A percentile compares a stretch with the other conserved stretches of the same genome.
Evolutionary conservation across 2,329 filamentous ascomycete genomes (phyloP).

Genomic region (Polytolypa hystricis): DNA sequence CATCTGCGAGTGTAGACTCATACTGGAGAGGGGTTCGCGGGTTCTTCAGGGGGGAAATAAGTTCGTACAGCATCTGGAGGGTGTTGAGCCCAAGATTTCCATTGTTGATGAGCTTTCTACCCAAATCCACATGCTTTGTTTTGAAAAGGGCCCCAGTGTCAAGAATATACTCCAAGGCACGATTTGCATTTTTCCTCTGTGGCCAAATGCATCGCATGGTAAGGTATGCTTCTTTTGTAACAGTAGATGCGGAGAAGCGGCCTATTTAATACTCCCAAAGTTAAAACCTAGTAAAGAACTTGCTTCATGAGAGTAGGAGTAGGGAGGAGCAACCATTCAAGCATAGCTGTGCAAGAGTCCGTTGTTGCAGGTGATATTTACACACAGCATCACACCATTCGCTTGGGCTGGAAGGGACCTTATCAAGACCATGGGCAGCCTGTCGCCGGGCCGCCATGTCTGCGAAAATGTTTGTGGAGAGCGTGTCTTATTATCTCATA

Average conservation of each 20-base stretch:
- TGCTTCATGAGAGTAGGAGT: no score
- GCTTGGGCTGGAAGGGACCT: no score
- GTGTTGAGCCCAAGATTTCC: conserved; percentile 1
- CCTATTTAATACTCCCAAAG: no score
- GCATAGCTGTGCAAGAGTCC: no score
- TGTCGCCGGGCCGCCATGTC: no score
- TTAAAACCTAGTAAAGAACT: no score
- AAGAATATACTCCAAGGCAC: conserved; percentile 3
- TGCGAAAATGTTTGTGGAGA: no score
- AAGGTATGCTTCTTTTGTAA: conserved; percentile 4
- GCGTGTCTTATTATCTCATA: no score
- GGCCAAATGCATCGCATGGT: conserved; percentile 5
- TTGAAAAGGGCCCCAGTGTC: not conserved
- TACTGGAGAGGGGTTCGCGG: conserved; percentile 4
- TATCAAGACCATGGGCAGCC: no score
- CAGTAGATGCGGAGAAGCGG: conserved; percentile 7
- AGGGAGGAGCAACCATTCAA: no score
- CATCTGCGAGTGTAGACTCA: conserved; percentile 6
- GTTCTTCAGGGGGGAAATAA: conserved; percentile 4
- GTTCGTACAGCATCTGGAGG: conserved; percentile 4
- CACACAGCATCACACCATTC: no score
- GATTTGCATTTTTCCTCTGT: not conserved
- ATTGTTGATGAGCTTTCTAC: not conserved
- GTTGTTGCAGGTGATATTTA: no score
- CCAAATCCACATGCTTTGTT: not conserved